These are phyloP conservation scores for Eucalyptus paniculata DNA, from an alignment of 345 rosid species.

Conservation along the genomic window DNA sequence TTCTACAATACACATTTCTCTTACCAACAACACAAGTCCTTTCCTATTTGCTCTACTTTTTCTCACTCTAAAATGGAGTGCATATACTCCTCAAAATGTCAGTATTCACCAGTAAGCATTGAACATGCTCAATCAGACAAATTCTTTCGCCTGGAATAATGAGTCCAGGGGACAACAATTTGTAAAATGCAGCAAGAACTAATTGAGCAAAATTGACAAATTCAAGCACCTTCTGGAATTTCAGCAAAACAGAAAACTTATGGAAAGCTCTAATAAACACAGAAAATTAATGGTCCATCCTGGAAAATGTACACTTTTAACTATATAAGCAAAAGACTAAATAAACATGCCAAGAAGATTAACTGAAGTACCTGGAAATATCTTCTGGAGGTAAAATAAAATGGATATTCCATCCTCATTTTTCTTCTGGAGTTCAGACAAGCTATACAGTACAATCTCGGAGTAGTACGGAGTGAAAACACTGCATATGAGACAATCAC, in stretches of 20 bases:
- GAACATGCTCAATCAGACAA: neutral
- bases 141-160: neutral
- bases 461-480: conserved; percentile 99
- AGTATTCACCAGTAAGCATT: neutral
- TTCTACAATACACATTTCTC: neutral
- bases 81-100: neutral
- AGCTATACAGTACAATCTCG: conserved; percentile 87
- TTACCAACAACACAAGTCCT: neutral
- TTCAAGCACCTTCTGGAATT: neutral
- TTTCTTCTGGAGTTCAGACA: conserved; percentile 76
- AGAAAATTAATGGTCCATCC: neutral
- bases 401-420: conserved; percentile 96
- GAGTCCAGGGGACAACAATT: neutral
- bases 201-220: neutral
- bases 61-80: neutral
- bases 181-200: neutral
- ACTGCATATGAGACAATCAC: conserved; percentile 25
- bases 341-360: conserved; percentile 11
- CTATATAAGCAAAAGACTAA: neutral
- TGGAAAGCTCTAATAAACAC: neutral
- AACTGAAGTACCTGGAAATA: conserved; percentile 70
- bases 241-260: neutral
- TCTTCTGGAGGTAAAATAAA: conserved; percentile 97
- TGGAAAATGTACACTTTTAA: neutral
- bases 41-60: neutral